A percentile compares a stretch with the other conserved stretches of the same genome.
phyloP scores from a whole-genome alignment of 352 stramenopile genomes.

The Phytophthora constricta region DNA sequence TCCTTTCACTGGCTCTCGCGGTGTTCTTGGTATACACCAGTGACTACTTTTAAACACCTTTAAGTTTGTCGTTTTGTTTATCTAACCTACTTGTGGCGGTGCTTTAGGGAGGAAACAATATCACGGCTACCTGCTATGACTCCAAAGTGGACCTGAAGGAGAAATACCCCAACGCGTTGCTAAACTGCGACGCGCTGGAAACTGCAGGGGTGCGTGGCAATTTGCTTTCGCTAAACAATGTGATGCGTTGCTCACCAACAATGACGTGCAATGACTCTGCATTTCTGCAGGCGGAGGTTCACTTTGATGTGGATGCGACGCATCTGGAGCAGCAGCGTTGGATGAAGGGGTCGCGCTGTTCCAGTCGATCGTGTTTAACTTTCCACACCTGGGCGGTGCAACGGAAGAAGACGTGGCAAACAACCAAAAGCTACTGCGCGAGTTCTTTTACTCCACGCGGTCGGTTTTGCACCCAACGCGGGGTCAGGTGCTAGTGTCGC shows the following conservation, averaged over 20 bases:
- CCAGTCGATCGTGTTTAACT: conserved; percentile 86
- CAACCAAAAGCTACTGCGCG: conserved; percentile 78
- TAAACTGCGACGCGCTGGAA: conserved; percentile 76
- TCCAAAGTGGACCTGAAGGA: conserved; percentile 68
- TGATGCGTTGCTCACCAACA: no score
- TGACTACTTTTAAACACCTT: background rate
- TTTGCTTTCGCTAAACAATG: background rate
- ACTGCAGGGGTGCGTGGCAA: conserved; percentile 58
- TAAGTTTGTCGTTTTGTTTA: conserved; percentile 2
- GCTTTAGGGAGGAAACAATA: conserved; percentile 61
- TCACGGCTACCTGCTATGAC: conserved; percentile 82
- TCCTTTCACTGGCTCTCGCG: conserved; percentile 82
- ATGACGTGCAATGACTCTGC: background rate
- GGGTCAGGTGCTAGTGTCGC: conserved; percentile 74
- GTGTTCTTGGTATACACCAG: conserved; percentile 63
- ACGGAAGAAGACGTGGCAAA: conserved; percentile 85
- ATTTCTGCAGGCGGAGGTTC: conserved; percentile 52
- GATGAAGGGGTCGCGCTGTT: conserved; percentile 56
- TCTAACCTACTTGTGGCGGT: conserved; percentile 6
- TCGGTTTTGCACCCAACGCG: conserved; percentile 62
- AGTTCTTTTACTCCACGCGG: conserved; percentile 80
- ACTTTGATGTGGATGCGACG: conserved; percentile 78
- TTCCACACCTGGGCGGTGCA: conserved; percentile 83
- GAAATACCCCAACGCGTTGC: conserved; percentile 73
- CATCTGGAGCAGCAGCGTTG: conserved; percentile 63